Evolutionary conservation across 1,284 basidiomycete genomes (phyloP).

Genomic region (Gomphus bonarii): DNA sequence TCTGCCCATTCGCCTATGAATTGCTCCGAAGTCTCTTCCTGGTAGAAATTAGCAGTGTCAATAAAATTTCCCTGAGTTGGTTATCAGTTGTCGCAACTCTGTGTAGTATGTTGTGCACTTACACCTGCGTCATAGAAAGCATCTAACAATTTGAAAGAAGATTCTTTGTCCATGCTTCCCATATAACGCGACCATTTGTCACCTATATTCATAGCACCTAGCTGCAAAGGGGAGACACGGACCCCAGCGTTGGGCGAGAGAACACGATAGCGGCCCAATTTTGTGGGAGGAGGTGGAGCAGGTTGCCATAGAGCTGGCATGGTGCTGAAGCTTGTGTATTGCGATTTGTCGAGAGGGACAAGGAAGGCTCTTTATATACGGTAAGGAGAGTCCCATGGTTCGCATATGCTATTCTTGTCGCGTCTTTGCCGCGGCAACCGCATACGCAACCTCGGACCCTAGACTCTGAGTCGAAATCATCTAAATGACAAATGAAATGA

Average conservation of each 20-base stretch:
- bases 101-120: neutral
- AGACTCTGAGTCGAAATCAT: no score
- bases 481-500: no score
- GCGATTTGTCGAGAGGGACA: neutral
- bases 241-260: slow-evolving; percentile 30
- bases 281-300: no score
- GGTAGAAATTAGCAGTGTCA: slow-evolving; percentile 25
- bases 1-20: slow-evolving; percentile 32
- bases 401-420: no score
- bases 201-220: slow-evolving; percentile 39
- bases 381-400: no score
- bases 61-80: slow-evolving; percentile 20
- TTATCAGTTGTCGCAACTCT: neutral
- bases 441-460: no score
- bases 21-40: slow-evolving; percentile 15
- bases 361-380: neutral
- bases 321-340: no score
- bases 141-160: slow-evolving; percentile 25
- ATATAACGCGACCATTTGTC: slow-evolving; percentile 26
- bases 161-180: slow-evolving; percentile 14
- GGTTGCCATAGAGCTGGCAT: no score
- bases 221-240: slow-evolving; percentile 36
- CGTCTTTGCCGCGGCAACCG: no score
- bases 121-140: slow-evolving; percentile 27
- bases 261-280: slow-evolving; percentile 24